phyloP scores from a whole-genome alignment of 23 red algal genomes.

The Gracilaria caudata region DNA sequence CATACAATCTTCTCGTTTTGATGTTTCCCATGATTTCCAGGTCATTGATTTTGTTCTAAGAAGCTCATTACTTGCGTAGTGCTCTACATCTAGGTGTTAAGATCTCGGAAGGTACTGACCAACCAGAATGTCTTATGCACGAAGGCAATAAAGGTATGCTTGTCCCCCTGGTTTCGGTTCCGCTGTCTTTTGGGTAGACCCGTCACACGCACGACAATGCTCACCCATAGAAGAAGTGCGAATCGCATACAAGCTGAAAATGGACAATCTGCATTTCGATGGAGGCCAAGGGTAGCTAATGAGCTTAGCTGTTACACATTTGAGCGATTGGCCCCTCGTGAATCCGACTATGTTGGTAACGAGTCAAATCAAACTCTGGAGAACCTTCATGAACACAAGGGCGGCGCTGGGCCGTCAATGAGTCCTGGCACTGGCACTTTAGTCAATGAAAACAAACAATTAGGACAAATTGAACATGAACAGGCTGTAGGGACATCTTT shows the following conservation, averaged over 20 bases:
- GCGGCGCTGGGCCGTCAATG: too few species aligned
- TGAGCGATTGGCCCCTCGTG: background rate
- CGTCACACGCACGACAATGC: background rate
- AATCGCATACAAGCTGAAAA: background rate
- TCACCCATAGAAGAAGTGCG: background rate
- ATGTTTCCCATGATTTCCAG: too few species aligned
- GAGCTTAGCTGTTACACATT: background rate
- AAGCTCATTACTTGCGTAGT: too few species aligned
- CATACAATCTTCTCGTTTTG: too few species aligned
- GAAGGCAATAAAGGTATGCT: background rate
- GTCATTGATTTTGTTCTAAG: too few species aligned
- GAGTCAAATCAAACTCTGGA: background rate
- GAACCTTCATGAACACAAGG: too few species aligned
- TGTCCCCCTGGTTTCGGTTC: background rate
- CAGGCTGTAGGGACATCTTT: too few species aligned
- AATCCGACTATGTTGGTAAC: background rate
- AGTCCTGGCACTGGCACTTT: too few species aligned
- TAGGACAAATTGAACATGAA: too few species aligned
- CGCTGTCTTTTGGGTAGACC: background rate
- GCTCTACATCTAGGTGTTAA: too few species aligned
- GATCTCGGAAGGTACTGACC: too few species aligned
- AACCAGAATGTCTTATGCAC: too few species aligned
- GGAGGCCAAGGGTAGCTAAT: background rate
- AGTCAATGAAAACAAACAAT: background rate
- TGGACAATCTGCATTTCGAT: background rate